phyloP scores from a whole-genome alignment of 2,329 filamentous ascomycete species.

The Paecilomyces sp. region DNA sequence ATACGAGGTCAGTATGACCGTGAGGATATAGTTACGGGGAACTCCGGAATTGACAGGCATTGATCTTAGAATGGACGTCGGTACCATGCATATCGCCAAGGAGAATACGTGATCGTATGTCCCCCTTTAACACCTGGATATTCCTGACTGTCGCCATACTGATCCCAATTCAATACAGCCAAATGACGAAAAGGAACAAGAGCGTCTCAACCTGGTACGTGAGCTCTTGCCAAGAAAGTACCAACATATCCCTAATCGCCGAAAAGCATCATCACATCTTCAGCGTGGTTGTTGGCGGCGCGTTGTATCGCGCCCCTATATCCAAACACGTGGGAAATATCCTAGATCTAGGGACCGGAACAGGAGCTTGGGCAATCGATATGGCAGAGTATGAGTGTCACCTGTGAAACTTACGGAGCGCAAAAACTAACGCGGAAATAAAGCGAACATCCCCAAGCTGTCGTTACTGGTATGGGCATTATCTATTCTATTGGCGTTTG shows the following conservation, averaged over 20 bases:
- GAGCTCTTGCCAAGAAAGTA: not conserved
- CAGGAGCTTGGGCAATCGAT: slow-evolving; percentile 33
- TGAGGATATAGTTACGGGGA: not conserved
- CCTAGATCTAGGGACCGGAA: slow-evolving; percentile 32
- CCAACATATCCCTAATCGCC: not conserved
- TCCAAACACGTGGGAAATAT: slow-evolving; percentile 14
- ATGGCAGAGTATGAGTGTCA: slow-evolving; percentile 22
- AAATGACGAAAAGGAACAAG: slow-evolving; percentile 16
- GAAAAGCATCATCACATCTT: slow-evolving; percentile 16
- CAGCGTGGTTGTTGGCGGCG: slow-evolving; percentile 10
- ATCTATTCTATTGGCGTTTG: not conserved
- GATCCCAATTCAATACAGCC: slow-evolving; percentile 5
- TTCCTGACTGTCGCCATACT: not conserved
- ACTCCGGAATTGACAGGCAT: not conserved
- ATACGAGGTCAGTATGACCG: not conserved
- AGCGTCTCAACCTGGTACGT: slow-evolving; percentile 12
- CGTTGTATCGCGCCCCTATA: slow-evolving; percentile 9
- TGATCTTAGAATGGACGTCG: slow-evolving; percentile 18
- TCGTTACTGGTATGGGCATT: slow-evolving; percentile 17
- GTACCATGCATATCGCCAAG: slow-evolving; percentile 18
- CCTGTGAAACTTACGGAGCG: not conserved
- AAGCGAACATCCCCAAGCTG: slow-evolving; percentile 19
- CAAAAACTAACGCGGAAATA: not conserved
- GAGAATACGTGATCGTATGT: slow-evolving; percentile 11
- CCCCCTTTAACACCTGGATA: not conserved